A percentile compares a stretch with the other conserved stretches of the same genome.
phyloP scores from a whole-genome alignment of 2,329 filamentous ascomycete genomes.

The Penicillium crustosum region DNA sequence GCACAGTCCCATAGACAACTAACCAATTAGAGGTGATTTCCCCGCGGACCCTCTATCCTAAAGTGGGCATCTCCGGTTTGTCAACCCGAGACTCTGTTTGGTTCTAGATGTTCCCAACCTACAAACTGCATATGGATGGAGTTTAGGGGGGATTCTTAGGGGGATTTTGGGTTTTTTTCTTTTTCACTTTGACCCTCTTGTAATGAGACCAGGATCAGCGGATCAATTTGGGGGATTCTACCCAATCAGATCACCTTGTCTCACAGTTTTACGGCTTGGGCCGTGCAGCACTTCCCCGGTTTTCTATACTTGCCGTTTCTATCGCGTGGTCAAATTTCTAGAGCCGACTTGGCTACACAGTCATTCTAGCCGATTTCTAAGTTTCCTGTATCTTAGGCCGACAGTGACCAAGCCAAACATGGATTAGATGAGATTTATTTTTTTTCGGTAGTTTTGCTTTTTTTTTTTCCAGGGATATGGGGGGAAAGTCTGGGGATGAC shows the following conservation, averaged over 20 bases:
- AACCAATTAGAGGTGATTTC: not conserved
- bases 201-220: not conserved
- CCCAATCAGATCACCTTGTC: not conserved
- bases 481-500: not conserved
- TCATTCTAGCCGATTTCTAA: not conserved
- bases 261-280: not conserved
- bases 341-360: conserved; percentile 7
- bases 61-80: conserved; percentile 4
- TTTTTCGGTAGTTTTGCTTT: not conserved
- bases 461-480: not conserved
- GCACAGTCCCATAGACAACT: not conserved
- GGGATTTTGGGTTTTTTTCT: no score
- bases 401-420: not conserved
- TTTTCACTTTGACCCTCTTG: not conserved
- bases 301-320: conserved; percentile 1
- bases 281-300: conserved; percentile 7
- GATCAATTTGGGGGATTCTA: not conserved
- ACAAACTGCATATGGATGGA: no score
- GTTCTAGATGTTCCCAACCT: not conserved
- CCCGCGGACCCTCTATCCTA: conserved; percentile 1
- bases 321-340: conserved; percentile 2
- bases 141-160: no score
- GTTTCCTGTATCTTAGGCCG: not conserved
- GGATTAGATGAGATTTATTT: not conserved
- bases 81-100: conserved; percentile 9